Percentiles rank a stretch among this genome's conserved stretches.
phyloP scores from a whole-genome alignment of 2,329 filamentous ascomycete species.

The Akanthomyces muscarius region DNA sequence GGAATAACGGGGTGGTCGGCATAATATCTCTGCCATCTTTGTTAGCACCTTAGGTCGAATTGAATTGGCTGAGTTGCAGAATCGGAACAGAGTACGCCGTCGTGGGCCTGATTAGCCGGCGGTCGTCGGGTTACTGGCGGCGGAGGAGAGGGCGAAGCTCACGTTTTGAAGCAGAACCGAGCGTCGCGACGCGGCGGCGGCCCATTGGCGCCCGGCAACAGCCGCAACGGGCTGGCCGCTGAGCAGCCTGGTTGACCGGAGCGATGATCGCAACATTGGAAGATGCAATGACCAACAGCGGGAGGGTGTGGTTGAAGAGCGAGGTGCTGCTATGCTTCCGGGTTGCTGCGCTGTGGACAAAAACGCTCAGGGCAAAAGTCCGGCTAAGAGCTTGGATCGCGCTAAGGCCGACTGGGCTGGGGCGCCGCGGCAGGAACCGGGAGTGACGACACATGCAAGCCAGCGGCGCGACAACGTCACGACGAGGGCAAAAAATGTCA shows the following conservation, averaged over 20 bases:
- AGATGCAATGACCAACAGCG: slow-evolving; percentile 42
- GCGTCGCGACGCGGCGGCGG: slow-evolving; percentile 35
- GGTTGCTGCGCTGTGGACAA: slow-evolving; percentile 32
- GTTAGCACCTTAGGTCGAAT: background rate
- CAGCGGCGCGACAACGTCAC: background rate
- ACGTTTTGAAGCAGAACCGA: slow-evolving; percentile 22
- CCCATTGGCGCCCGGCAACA: slow-evolving; percentile 57
- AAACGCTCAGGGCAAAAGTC: slow-evolving; percentile 43
- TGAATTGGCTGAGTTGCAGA: background rate
- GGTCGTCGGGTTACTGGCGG: background rate
- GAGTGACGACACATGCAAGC: slow-evolving; percentile 28
- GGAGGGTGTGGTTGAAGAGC: slow-evolving; percentile 27
- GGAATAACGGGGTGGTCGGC: slow-evolving; percentile 47
- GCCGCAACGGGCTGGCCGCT: slow-evolving; percentile 51
- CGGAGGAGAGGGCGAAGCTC: background rate
- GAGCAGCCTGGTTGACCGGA: slow-evolving; percentile 60
- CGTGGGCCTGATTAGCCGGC: background rate
- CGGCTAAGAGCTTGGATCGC: slow-evolving; percentile 35
- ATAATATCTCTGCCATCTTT: slow-evolving; percentile 48
- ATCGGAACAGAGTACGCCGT: too few species aligned
- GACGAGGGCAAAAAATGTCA: background rate
- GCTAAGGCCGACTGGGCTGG: slow-evolving; percentile 19
- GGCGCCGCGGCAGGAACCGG: slow-evolving; percentile 33
- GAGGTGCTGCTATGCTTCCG: slow-evolving; percentile 18
- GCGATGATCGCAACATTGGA: slow-evolving; percentile 66